Percentiles rank a stretch among this genome's conserved stretches.
phyloP scores from a whole-genome alignment of 805 yeast genomes.

The Monosporozyma aquatica region DNA sequence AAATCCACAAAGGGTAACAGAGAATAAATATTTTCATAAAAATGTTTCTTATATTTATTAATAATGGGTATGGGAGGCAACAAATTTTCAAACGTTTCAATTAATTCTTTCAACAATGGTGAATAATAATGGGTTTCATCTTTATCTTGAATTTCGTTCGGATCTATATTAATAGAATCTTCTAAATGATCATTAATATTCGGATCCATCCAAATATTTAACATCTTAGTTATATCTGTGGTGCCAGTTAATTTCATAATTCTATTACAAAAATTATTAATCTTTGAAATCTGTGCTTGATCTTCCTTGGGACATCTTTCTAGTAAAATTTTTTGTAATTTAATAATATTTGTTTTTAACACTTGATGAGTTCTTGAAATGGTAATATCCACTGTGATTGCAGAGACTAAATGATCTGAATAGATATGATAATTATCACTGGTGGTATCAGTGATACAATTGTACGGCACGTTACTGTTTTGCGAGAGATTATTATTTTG shows the following conservation, averaged over 20 bases:
- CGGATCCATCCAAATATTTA: background rate
- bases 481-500: constrained; percentile 9
- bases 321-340: constrained; percentile 17
- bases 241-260: constrained; percentile 13
- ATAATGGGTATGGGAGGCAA: constrained; percentile 23
- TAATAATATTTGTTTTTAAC: constrained; percentile 5
- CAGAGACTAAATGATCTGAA: constrained; percentile 12
- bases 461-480: background rate
- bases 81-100: constrained; percentile 14
- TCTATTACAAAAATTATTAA: constrained; percentile 20
- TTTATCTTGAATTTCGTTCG: background rate
- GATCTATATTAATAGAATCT: constrained; percentile 11
- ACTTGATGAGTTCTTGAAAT: constrained; percentile 5
- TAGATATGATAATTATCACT: no score
- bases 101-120: constrained; percentile 14
- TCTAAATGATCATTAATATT: constrained; percentile 16
- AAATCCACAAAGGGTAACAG: constrained; percentile 23
- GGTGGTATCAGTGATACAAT: no score
- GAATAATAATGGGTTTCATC: constrained; percentile 24
- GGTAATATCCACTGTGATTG: constrained; percentile 17
- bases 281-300: constrained; percentile 14
- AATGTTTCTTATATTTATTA: constrained; percentile 20
- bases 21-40: constrained; percentile 22
- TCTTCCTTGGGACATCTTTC: constrained; percentile 11
- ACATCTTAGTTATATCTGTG: background rate